phyloP scores from a whole-genome alignment of 805 yeast species.

The Candida dendrica region DNA sequence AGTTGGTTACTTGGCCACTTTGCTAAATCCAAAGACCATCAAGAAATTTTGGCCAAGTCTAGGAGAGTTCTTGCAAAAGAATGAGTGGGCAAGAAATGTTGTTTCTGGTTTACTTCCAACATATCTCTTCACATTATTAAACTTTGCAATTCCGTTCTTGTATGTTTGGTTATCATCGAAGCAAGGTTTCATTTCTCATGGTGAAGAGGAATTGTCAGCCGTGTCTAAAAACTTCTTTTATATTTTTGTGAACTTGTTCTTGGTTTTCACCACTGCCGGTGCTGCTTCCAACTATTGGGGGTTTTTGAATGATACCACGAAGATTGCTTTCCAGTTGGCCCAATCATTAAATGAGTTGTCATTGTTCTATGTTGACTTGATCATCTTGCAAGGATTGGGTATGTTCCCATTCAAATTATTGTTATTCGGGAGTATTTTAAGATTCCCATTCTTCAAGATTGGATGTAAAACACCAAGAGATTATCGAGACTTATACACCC shows the following conservation, averaged over 20 bases:
- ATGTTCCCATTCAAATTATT: conserved; percentile 86
- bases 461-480: conserved; percentile 80
- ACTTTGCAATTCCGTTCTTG: conserved; percentile 75
- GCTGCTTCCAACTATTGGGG: conserved; percentile 81
- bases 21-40: conserved; percentile 73
- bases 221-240: conserved; percentile 92
- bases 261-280: conserved; percentile 91
- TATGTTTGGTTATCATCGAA: conserved; percentile 75
- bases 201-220: conserved; percentile 86
- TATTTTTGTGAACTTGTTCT: conserved; percentile 85
- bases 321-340: conserved; percentile 82
- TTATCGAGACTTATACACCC: conserved; percentile 64
- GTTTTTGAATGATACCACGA: conserved; percentile 79
- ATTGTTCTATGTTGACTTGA: conserved; percentile 82
- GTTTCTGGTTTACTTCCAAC: conserved; percentile 91
- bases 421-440: conserved; percentile 68
- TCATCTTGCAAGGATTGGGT: conserved; percentile 76
- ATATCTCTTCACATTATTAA: conserved; percentile 79
- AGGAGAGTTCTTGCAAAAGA: conserved; percentile 56
- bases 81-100: conserved; percentile 67
- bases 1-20: conserved; percentile 76
- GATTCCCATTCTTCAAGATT: conserved; percentile 61
- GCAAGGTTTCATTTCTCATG: conserved; percentile 87
- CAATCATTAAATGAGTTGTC: conserved; percentile 73
- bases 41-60: conserved; percentile 75